Conservation (phyloP, 805 yeast genomes). For the Candida loeiensis region DNA sequence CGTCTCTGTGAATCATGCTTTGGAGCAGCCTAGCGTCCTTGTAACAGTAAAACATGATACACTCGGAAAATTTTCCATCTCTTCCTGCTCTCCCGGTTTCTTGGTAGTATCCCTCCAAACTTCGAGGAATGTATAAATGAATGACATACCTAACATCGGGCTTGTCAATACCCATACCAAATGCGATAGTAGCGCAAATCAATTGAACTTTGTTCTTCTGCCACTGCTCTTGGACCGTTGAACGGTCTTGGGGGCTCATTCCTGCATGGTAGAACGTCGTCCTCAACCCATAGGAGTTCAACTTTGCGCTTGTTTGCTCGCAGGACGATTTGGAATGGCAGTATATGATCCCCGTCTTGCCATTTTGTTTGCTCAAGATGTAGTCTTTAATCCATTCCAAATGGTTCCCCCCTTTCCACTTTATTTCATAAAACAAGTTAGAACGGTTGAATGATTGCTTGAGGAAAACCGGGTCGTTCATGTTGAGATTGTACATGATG, state of each 20-base stretch:
- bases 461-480: slow-evolving; percentile 58
- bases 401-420: slow-evolving; percentile 56
- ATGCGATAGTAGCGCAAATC: slow-evolving; percentile 96
- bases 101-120: slow-evolving; percentile 93
- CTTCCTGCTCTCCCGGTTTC: slow-evolving; percentile 99
- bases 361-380: slow-evolving; percentile 47
- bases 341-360: slow-evolving; percentile 82
- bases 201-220: slow-evolving; percentile 68
- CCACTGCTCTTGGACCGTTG: slow-evolving; percentile 75
- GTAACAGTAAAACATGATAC: slow-evolving; percentile 78
- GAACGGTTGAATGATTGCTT: slow-evolving; percentile 92
- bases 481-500: slow-evolving; percentile 71
- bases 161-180: slow-evolving; percentile 99
- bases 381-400: slow-evolving; percentile 58
- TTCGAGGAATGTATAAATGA: slow-evolving; percentile 84
- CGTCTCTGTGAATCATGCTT: slow-evolving; percentile 73
- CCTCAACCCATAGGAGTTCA: slow-evolving; percentile 58
- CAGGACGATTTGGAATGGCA: slow-evolving; percentile 89
- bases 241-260: slow-evolving; percentile 75
- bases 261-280: slow-evolving; percentile 91
- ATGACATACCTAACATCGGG: slow-evolving; percentile 91
- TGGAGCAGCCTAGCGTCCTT: slow-evolving; percentile 76
- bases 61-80: slow-evolving; percentile 80
- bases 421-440: slow-evolving; percentile 75
- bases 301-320: slow-evolving; percentile 68